Conservation (phyloP, 2,329 filamentous ascomycete species). For the Beauveria pseudobassiana region DNA sequence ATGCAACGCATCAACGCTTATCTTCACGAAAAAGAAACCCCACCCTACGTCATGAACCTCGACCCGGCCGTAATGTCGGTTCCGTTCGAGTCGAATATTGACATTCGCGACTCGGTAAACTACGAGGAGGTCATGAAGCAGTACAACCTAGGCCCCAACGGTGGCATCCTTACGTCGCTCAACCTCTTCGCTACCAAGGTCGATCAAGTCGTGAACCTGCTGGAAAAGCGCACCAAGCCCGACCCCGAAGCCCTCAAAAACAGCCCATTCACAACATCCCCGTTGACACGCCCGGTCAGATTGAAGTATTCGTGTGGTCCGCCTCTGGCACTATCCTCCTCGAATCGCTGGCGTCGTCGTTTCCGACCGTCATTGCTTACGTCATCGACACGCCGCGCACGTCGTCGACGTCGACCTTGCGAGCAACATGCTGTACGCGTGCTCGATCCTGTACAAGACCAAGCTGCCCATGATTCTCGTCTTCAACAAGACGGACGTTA, state of each 20-base stretch:
- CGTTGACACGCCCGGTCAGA: constrained; percentile 93
- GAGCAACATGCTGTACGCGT: constrained; percentile 99
- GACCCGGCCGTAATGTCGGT: constrained; percentile 91
- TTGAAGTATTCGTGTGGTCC: constrained; percentile 98
- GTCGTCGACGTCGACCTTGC: constrained; percentile 90
- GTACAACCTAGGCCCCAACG: constrained; percentile 95
- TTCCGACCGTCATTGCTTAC: constrained; percentile 95
- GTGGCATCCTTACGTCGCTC: constrained; percentile 88
- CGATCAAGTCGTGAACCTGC: constrained; percentile 80
- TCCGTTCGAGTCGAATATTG: constrained; percentile 95
- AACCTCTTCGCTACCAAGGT: constrained; percentile 98
- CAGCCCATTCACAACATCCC: constrained; percentile 74
- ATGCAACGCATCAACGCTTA: constrained; percentile 97
- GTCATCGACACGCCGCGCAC: constrained; percentile 95
- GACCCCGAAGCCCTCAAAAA: constrained; percentile 49
- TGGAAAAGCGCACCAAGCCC: constrained; percentile 78
- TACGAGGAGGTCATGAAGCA: constrained; percentile 99
- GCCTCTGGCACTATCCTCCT: constrained; percentile 91
- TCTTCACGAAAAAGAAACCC: constrained; percentile 70
- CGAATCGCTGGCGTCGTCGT: constrained; percentile 84
- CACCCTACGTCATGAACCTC: constrained; percentile 94
- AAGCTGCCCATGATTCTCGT: constrained; percentile 97
- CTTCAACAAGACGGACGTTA: constrained; percentile 98
- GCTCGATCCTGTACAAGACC: constrained; percentile 97
- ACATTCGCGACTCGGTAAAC: constrained; percentile 97